Evolutionary conservation across 768 basidiomycete genomes (phyloP), one percentile per base, ranked within the genome.

Genomic region (Tulasnella sp.): DNA sequence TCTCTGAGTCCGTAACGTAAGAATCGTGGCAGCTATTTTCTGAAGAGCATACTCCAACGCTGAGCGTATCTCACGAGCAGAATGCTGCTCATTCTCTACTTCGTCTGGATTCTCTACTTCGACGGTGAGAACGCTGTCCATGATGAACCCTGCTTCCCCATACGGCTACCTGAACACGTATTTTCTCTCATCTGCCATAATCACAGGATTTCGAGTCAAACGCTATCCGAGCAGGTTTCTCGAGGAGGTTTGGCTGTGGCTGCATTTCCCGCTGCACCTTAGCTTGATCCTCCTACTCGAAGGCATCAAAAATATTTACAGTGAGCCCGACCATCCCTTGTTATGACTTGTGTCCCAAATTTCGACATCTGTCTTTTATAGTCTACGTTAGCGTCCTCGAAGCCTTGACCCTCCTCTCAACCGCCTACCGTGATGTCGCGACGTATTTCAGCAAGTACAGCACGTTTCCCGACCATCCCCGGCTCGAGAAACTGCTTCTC

Each of bases 191-290:
- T 37, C 6, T 6, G 6, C 37, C 37, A 37, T 6, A 37, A 37
- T 2, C 37, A 6, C 6, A 75, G 74, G 74, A 20, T 75, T 75
- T 31, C 74, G 74, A 31, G 37, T 44, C n/a, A 44, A 50, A 28
- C 44, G n/a, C n/a, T 28, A 41, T 16, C 74, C 74, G 37, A 75
- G 74, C 42, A 75, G 37, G 28, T 12, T 50, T 11, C 28, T 44
- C 31, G 48, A 75, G 40, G 74, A 75, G 28, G 48, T 75, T 11
- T 75, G 74, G 74, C 74, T 75, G 42, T 75, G 42, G 74, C 18
- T 75, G 41, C 74, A 75, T 42, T 50, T 75, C 42, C 74, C 74
- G 48, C 48, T 75, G 42, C 74, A 75, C 74, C 74, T 75, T 37
- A 44, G 42, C 28, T 50, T 75, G 42, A 75, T 75, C 48, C 74